Evolutionary conservation across 225 moss, liverwort and hornwort genomes (phyloP), one percentile per base, ranked within the genome.

Genomic region (Rhytidiadelphus loreus): DNA sequence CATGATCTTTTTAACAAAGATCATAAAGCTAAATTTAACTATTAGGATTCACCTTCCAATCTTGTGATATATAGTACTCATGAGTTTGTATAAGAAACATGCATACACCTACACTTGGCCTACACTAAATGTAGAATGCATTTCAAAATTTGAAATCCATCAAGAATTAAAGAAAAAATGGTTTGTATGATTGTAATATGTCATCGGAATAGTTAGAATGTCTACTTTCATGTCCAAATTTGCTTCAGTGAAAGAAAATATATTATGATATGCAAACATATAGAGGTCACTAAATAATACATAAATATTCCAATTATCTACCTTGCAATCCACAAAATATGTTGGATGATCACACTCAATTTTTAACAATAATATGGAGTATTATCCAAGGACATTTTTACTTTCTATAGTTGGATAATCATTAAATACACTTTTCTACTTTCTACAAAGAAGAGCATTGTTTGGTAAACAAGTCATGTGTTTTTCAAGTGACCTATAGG

Each of bases 401-500:
- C 32, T 48, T 9, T 2, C 4, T 32, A 12, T 1, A 0, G 1
- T 74, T 74, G 7, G 12, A 69, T 13, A 11, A 29, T 44, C 9
- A 9, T 46, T 18, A 46, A 10, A 46, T 72, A 30, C 7, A 72
- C 17, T 46, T 26, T 44, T 72, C 13, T 44, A 28, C 11, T 17
- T 17, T 73, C 11, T 2, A 29, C 2, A 17, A 72, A 46, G 10
- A 72, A 44, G 44, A 71, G 3, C 6, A 44, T 28, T 15, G 6
- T 72, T 17, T 17, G 1, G 8, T 69, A 4, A 21, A 37, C 1
- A 19, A 2, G 22, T n/a, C 7, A 0, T n/a, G 1, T 4, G 4
- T 20, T 65, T 37, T 68, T 22, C 22, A n/a, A 22, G 4, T 68
- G 12, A 12, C 22, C 2, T 68, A 0, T 22, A 10, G 1, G 4